phyloP scores from a whole-genome alignment of 345 rosid species.

The Geranium brycei region DNA sequence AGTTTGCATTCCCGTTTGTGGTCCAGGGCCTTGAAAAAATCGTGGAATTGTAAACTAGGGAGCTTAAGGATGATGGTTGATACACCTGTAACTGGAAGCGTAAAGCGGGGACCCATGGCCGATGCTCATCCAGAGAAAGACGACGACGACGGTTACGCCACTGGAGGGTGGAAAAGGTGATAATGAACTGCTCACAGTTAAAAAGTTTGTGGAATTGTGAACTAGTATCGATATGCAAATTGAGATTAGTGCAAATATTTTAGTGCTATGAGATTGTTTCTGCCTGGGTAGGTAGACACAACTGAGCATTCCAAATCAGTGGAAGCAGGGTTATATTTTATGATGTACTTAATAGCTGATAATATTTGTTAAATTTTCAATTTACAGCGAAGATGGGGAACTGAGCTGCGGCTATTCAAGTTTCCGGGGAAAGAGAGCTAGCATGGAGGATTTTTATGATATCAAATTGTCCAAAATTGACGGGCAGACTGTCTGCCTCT shows the following conservation, averaged over 20 bases:
- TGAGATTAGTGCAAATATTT: neutral
- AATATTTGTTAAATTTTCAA: neutral
- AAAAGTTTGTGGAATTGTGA: neutral
- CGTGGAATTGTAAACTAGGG: slow-evolving; percentile 19
- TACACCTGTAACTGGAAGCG: slow-evolving; percentile 30
- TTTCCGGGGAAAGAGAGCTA: slow-evolving; percentile 88
- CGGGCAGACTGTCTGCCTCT: slow-evolving; percentile 73
- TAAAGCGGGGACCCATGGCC: slow-evolving; percentile 23
- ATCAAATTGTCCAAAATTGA: slow-evolving; percentile 56
- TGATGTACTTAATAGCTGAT: slow-evolving; percentile 2
- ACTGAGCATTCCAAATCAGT: neutral
- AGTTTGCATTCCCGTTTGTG: slow-evolving; percentile 26
- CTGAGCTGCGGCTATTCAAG: slow-evolving; percentile 92
- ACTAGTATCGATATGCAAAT: neutral
- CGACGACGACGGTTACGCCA: slow-evolving; percentile 53
- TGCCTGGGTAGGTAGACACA: neutral
- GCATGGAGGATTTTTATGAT: slow-evolving; percentile 93
- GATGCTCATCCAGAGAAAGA: slow-evolving; percentile 43
- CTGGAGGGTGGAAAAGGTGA: slow-evolving; percentile 92
- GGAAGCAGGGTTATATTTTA: neutral
- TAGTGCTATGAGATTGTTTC: neutral
- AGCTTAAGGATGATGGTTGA: slow-evolving; percentile 68
- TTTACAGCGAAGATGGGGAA: slow-evolving; percentile 72
- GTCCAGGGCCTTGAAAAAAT: slow-evolving; percentile 11
- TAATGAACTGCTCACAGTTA: slow-evolving; percentile 1